Conservation (phyloP, 352 stramenopile species). For the Phytophthora sp. region DNA sequence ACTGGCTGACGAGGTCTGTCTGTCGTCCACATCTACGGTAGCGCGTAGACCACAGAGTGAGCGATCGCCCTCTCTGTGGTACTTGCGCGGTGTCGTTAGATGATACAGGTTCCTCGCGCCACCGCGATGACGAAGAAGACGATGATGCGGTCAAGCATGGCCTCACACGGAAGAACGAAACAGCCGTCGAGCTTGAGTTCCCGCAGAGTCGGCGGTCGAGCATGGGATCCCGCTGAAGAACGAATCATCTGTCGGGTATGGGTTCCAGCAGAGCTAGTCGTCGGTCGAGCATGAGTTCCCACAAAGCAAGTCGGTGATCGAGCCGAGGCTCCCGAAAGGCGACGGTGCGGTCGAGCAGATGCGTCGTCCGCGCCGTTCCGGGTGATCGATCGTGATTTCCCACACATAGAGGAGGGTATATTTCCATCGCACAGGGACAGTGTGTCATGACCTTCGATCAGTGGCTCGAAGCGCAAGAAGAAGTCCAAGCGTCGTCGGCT, state of each 20-base stretch:
- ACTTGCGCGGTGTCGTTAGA: not conserved
- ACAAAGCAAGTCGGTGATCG: not conserved
- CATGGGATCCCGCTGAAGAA: not conserved
- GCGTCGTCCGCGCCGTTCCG: not conserved
- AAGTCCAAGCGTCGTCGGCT: too few species aligned
- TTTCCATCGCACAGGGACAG: too few species aligned
- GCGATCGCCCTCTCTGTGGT: slow-evolving; percentile 20
- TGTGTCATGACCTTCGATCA: too few species aligned
- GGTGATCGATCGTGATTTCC: too few species aligned
- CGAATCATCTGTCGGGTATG: not conserved
- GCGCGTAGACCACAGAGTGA: slow-evolving; percentile 4
- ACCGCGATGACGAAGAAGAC: not conserved
- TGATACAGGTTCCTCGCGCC: not conserved
- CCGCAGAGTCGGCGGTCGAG: too few species aligned
- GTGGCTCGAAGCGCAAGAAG: too few species aligned
- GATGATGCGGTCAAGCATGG: not conserved
- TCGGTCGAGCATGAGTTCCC: too few species aligned
- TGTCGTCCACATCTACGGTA: slow-evolving; percentile 12
- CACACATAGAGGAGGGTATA: too few species aligned
- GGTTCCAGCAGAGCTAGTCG: not conserved
- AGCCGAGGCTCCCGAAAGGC: too few species aligned
- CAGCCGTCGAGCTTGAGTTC: too few species aligned
- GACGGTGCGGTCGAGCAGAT: too few species aligned
- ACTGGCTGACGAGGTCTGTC: slow-evolving; percentile 5
- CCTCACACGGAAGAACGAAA: not conserved